Base-by-base conservation (phyloP, 805 yeast species). In the Hanseniaspora osmophila region DNA sequence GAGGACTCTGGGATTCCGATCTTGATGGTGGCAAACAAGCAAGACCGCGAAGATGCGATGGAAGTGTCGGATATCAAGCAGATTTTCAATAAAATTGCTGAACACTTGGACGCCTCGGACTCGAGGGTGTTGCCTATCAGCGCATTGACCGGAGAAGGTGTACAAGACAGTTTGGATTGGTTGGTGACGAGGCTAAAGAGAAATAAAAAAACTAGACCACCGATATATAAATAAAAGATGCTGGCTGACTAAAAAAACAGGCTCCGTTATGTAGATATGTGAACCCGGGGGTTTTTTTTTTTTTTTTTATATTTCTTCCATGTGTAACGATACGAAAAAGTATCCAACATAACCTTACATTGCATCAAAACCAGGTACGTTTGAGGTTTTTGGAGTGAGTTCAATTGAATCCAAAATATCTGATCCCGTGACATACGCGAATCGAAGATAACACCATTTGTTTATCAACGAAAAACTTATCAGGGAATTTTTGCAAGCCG, bases 21-120 rank as follows among this genome's bases (percentile, higher is more conserved):
- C 10, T 68, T 90, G 47, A 90, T 90, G 96, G 69, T 90, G 56
- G 97, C 96, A 7, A 90, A 92, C 61, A 92, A 92, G 60, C 96
- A 88, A 65, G 97, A 92, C 58, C 60, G 78, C 33, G 77, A 75
- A 46, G 78, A 75, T 42, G 73, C 78, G 48, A 63, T 83, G 62
- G 90, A 82, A 58, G 79, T 83, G 16, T 84, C 78, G 52, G 82
- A 83, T 62, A 73, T 92, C 58, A 80, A 90, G 68, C 75, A 92
- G 72, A 66, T 90, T 52, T 74, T 90, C 70, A 77, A 92, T 67
- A 70, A 80, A 58, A 75, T 84, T 56, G 84, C 96, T 44, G 80
- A 84, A 69, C 77, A 80, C 56, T 65, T 90, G 55, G 82, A 84
- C 55, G 44, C 97, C 0, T 75, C 96, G 37, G 98, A 90, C 59